Evolutionary conservation across 352 stramenopile genomes (phyloP), one percentile per base, ranked within the genome.

Genomic region (Phytophthora fragariae): DNA sequence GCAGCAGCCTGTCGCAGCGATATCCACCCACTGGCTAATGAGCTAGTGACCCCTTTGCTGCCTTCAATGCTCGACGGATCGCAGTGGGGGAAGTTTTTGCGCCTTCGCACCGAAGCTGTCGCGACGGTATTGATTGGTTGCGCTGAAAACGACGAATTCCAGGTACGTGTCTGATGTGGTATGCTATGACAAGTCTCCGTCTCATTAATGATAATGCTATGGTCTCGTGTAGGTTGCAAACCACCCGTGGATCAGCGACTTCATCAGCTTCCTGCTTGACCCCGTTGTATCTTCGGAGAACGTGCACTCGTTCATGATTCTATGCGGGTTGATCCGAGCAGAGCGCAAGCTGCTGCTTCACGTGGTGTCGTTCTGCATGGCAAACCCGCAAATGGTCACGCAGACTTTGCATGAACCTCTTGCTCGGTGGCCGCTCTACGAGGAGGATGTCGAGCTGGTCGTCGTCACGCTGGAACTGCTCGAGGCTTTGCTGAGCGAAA

Each of bases 361-460:
- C 21, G 71, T 89, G n/a, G 80, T 67, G 9, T 72, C 64, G 5
- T 79, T 80, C 59, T 89, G 80, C 33, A 72, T 85, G 31, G 47
- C 71, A 0, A 70, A 88, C 39, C 71, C 72, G 1, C 72, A 81
- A 11, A 73, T 69, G 1, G 65, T 92, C 19, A 81, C 70, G 2
- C 72, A 82, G 31, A 81, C 78, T 14, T 69, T 90, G 21, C 80
- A 85, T 47, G 73, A 85, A 29, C 75, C 78, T 46, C 72, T 92
- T 14, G 65, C 77, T 54, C 75, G 75, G 33, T 92, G 84, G 84
- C 84, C 84, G 4, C 60, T 92, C 24, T 92, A 86, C 59, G 84
- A 92, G 65, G 84, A 92, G 33, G 84, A 92, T 58, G 62, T 89
- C 2, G 84, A 92, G 49, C 65, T 81, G n/a, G 78, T 89, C 5